Evolutionary conservation across 1,139 yeast genomes (phyloP).

Genomic region (Torulaspora pretoriensis): DNA sequence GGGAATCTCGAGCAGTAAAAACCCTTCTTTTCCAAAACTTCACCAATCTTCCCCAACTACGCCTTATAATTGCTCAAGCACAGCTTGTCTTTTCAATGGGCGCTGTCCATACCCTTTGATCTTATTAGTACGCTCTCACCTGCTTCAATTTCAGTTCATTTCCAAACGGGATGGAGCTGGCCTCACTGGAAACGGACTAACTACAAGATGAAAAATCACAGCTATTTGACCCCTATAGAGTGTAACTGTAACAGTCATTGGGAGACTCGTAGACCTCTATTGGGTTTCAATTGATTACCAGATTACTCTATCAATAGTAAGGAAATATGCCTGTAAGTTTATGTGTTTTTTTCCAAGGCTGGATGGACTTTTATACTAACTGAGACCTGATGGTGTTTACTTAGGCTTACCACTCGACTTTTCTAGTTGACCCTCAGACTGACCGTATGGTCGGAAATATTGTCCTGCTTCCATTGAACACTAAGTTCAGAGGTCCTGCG

Average conservation of each 20-base stretch:
- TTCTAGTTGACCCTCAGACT: conserved; percentile 58
- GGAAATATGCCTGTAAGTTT: conserved; percentile 14
- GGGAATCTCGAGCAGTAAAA: background rate
- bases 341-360: background rate
- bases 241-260: background rate
- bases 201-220: background rate
- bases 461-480: conserved; percentile 75
- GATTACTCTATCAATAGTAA: background rate
- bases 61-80: background rate
- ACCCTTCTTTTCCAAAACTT: background rate
- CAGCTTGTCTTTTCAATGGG: background rate
- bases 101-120: background rate
- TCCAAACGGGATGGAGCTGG: background rate
- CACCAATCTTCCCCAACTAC: background rate
- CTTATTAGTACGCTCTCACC: background rate
- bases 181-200: conserved; percentile 2
- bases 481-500: conserved; percentile 87
- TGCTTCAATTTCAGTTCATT: background rate
- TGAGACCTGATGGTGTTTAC: background rate
- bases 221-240: background rate
- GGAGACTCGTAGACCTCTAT: conserved; percentile 1
- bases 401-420: conserved; percentile 88
- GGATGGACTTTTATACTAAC: conserved; percentile 1
- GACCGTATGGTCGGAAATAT: conserved; percentile 58
- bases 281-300: background rate